phyloP scores from a whole-genome alignment of 805 yeast species.

The Wickerhamomyces silvicola region DNA sequence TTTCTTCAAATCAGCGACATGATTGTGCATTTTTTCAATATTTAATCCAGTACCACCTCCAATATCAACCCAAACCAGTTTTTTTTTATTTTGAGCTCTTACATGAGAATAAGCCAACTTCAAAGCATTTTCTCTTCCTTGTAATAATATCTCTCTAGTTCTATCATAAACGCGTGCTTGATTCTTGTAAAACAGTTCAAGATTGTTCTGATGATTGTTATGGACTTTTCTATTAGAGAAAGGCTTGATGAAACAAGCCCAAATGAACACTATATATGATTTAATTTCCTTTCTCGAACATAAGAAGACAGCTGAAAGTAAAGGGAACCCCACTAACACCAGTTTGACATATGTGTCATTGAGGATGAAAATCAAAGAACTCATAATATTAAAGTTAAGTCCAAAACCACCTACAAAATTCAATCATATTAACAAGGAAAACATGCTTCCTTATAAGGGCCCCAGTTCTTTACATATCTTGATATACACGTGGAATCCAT shows the following conservation, averaged over 20 bases:
- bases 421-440: no score
- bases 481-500: no score
- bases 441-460: no score
- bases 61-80: slow-evolving; percentile 67
- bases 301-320: slow-evolving; percentile 7
- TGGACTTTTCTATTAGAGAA: slow-evolving; percentile 20
- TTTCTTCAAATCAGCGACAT: slow-evolving; percentile 27
- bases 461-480: no score
- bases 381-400: no score
- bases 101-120: slow-evolving; percentile 55
- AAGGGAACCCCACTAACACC: slow-evolving; percentile 4
- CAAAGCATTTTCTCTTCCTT: slow-evolving; percentile 66
- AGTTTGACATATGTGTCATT: no score
- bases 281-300: slow-evolving; percentile 13
- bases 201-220: slow-evolving; percentile 25
- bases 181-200: slow-evolving; percentile 63
- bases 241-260: slow-evolving; percentile 31
- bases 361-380: no score
- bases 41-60: slow-evolving; percentile 88
- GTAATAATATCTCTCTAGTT: slow-evolving; percentile 57
- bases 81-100: slow-evolving; percentile 25
- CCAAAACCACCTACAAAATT: no score
- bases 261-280: slow-evolving; percentile 22
- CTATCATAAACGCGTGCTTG: slow-evolving; percentile 76
- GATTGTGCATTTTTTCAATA: slow-evolving; percentile 65